These are phyloP conservation scores for Trametes villosa DNA, from an alignment of 768 basidiomycete genomes.

Conservation along the genomic window DNA sequence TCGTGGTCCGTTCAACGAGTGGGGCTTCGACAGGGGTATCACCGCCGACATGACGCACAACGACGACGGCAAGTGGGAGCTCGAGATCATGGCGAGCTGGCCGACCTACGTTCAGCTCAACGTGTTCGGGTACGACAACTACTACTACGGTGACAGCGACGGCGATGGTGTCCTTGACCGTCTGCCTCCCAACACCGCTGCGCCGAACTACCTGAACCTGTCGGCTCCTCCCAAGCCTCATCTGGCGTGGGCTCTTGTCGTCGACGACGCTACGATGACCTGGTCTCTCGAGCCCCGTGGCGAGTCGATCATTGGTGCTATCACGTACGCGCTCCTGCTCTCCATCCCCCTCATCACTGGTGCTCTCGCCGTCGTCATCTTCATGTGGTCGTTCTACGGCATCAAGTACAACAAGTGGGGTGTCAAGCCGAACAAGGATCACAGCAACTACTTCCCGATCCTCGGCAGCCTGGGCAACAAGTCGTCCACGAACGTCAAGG, in stretches of 20 bases:
- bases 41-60: slow-evolving; percentile 67
- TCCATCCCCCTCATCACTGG: slow-evolving; percentile 86
- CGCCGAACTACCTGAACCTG: slow-evolving; percentile 90
- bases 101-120: slow-evolving; percentile 90
- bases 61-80: slow-evolving; percentile 73
- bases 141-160: slow-evolving; percentile 90
- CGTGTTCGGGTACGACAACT: slow-evolving; percentile 89
- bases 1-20: slow-evolving; percentile 88
- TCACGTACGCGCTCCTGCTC: slow-evolving; percentile 85
- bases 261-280: slow-evolving; percentile 75
- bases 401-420: slow-evolving; percentile 95
- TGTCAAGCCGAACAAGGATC: slow-evolving; percentile 70
- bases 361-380: slow-evolving; percentile 77
- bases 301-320: slow-evolving; percentile 75
- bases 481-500: slow-evolving; percentile 74
- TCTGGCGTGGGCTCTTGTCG: slow-evolving; percentile 82
- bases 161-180: slow-evolving; percentile 88
- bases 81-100: slow-evolving; percentile 90
- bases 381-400: slow-evolving; percentile 97
- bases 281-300: slow-evolving; percentile 87
- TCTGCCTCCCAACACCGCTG: slow-evolving; percentile 83
- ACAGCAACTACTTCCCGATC: slow-evolving; percentile 88
- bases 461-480: slow-evolving; percentile 66
- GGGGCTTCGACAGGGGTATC: slow-evolving; percentile 90
- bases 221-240: slow-evolving; percentile 88